Evolutionary conservation across 148 eudicot species (phyloP), one percentile per base, ranked within the genome.

Genomic region (Cornus suecica): DNA sequence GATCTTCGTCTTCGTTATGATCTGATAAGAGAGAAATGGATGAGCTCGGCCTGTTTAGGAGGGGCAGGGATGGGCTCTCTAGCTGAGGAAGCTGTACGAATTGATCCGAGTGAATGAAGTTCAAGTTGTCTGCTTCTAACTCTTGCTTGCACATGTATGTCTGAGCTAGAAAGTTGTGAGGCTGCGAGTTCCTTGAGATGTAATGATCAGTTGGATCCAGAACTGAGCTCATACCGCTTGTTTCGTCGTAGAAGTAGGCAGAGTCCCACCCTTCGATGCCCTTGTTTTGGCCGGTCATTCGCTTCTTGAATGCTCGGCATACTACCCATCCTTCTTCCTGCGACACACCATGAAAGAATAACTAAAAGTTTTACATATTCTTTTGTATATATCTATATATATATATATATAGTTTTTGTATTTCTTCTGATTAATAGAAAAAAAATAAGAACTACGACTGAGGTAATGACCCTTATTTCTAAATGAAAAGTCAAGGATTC

Each of bases 21-120:
- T 80, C 77, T 13, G 88, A 87, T n/a, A 83, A 31, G 3, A 78
- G 65, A 56, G 90, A 86, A 27, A 70, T 72, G 8, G 42, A 37
- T 10, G 91, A 82, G 69, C 78, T 78, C 25, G 88, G 83, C 77
- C 87, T 84, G 72, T 84, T 88, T 18, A 80, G 51, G 24, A 76
- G 42, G 30, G 90, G 88, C 5, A 88, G 71, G 29, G 93, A 82
- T 42, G 93, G 90, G 87, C 90, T 90, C 62, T 90, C 92, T 2
- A 92, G 91, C 85, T 90, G 93, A 32, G 98, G 97, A 65, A 94
- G 93, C 77, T 90, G 93, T 64, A 86, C 58, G 63, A 88, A 94
- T 54, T 70, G 89, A 16, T 88, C 90, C 10, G 86, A 82, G 24
- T 77, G 80, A 45, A 86, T 78, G 76, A 85, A 82, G 24, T 73